phyloP scores from a whole-genome alignment of 768 basidiomycete species.

The Leccinum aurantiacum region DNA sequence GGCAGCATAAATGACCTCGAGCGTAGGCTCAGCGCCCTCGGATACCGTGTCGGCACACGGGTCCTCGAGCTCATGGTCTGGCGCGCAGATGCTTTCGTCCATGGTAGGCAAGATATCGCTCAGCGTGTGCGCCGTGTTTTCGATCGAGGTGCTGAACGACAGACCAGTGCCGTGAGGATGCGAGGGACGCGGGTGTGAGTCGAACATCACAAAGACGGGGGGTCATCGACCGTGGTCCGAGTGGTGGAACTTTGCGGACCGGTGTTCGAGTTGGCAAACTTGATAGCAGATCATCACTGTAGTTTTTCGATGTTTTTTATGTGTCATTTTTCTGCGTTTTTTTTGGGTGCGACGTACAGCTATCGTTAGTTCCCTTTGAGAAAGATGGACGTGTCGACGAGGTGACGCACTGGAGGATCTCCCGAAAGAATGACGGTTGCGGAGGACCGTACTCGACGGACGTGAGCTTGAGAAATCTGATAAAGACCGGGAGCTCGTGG shows the following conservation, averaged over 20 bases:
- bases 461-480: slow-evolving; percentile 36
- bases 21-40: slow-evolving; percentile 85
- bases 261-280: slow-evolving; percentile 20
- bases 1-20: slow-evolving; percentile 95
- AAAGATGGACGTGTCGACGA: neutral
- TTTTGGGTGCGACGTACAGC: neutral
- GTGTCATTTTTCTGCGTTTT: slow-evolving; percentile 22
- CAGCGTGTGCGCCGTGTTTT: slow-evolving; percentile 44
- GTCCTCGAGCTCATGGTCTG: slow-evolving; percentile 84
- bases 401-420: slow-evolving; percentile 27
- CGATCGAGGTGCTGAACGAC: slow-evolving; percentile 17
- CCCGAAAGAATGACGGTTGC: slow-evolving; percentile 37
- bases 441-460: slow-evolving; percentile 40
- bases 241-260: neutral
- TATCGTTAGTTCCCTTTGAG: neutral
- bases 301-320: slow-evolving; percentile 14
- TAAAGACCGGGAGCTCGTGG: slow-evolving; percentile 47
- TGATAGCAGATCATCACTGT: slow-evolving; percentile 49
- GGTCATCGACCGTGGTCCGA: slow-evolving; percentile 8
- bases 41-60: slow-evolving; percentile 87
- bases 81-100: slow-evolving; percentile 67
- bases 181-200: slow-evolving; percentile 58
- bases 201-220: slow-evolving; percentile 57
- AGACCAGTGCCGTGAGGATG: slow-evolving; percentile 47
- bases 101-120: slow-evolving; percentile 44